Base-by-base conservation (phyloP, 148 eudicot genomes). In the Fagopyrum tataricum region DNA sequence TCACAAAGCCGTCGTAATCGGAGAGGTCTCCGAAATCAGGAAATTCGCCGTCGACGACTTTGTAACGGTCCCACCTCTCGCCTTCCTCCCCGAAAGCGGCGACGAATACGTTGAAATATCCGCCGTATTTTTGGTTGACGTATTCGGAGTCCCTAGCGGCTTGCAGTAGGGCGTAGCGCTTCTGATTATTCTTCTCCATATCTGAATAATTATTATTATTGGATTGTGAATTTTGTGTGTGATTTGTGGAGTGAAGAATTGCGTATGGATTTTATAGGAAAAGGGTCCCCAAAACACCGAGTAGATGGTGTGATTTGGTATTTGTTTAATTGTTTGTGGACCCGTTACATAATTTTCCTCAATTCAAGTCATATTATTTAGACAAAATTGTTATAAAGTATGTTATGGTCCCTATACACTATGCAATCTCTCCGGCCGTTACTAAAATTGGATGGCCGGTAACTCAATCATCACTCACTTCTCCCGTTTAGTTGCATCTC, bases 111-210 rank as follows among this genome's bases (percentile, higher is more conserved):
- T 88, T 85, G 73, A 83, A 89, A 79, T 89, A 87, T 12, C 97
- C 97, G 11, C 89, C 94, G 48, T 87, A 85, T 23, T 73, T 76
- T 43, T 87, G 76, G 80, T 86, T 85, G 20, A 83, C 87, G 58
- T 87, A 91, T 37, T 89, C 92, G 0, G 97, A 87, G 51, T 91
- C 96, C 41, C 75, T 82, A 58, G 87, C 85, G 40, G 93, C 93
- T 48, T 77, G 78, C 4, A 90, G 67, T 67, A 90, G 76, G 3
- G 86, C 95, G 67, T 76, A 90, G 69, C 84, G 82, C 73, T 79
- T 14, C 66, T 15, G 46, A 4, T 59, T 24, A 1, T 2, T 24
- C 37, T 59, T 59, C 39, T 59, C 66, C 66, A 59, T 58, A 17
- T 51, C 15, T 51, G 15, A n/a, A n/a, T n/a, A n/a, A n/a, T n/a